A percentile compares a stretch with the other conserved stretches of the same genome.
Evolutionary conservation across 345 rosid genomes (phyloP).

Genomic region (Lepidium sativum): DNA sequence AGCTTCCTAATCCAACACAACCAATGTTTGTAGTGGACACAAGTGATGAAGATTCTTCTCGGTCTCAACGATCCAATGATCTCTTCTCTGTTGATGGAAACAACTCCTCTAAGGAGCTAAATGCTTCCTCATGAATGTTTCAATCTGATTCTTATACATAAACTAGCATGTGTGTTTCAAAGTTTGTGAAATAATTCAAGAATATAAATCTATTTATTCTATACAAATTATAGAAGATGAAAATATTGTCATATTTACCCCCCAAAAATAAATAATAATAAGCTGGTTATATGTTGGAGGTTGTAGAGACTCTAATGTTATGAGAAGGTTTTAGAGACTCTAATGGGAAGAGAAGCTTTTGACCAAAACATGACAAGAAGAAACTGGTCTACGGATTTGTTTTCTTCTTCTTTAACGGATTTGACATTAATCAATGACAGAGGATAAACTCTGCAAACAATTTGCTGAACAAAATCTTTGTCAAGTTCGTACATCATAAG

Average conservation of each 20-base stretch:
- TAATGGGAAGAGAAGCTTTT: neutral
- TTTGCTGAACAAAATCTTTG: neutral
- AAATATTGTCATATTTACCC: neutral
- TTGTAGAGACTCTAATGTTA: neutral
- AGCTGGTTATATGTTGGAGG: neutral
- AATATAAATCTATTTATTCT: neutral
- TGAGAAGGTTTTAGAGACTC: neutral
- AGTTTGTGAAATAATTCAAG: neutral
- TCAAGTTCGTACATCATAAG: neutral
- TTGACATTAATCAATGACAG: neutral
- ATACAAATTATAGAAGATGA: neutral
- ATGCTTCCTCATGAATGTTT: slow-evolving; percentile 1
- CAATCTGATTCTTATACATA: neutral
- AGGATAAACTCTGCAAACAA: neutral
- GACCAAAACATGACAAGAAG: neutral
- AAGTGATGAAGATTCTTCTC: slow-evolving; percentile 26
- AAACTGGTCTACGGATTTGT: neutral
- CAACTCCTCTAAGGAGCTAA: neutral
- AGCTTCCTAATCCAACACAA: slow-evolving; percentile 24
- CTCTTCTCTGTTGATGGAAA: slow-evolving; percentile 9
- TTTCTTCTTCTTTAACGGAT: neutral
- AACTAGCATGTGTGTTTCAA: neutral
- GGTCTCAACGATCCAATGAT: slow-evolving; percentile 14
- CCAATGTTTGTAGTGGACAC: slow-evolving; percentile 21
- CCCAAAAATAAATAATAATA: neutral